Conservation (phyloP, 2,329 filamentous ascomycete genomes). For the Colletotrichum sp. region DNA sequence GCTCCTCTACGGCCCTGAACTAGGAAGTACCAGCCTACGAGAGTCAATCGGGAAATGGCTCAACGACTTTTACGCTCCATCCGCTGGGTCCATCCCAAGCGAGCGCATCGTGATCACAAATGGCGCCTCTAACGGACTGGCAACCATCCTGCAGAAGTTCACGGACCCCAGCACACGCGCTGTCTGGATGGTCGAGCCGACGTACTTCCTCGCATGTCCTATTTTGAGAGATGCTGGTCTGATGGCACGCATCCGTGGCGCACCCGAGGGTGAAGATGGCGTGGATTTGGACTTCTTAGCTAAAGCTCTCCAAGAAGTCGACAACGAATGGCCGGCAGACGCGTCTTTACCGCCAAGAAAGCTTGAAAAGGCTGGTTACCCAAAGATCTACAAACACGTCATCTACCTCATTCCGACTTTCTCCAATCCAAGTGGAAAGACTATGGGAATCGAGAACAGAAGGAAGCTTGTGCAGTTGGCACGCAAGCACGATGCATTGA, state of each 20-base stretch:
- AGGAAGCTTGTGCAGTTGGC: conserved; percentile 74
- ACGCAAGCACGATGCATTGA: conserved; percentile 76
- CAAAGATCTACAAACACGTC: conserved; percentile 84
- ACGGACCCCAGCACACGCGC: conserved; percentile 79
- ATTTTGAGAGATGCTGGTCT: conserved; percentile 50
- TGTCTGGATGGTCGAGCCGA: conserved; percentile 82
- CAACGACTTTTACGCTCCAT: conserved; percentile 57
- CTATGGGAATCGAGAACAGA: conserved; percentile 75
- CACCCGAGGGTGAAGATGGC: conserved; percentile 80
- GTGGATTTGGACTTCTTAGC: conserved; percentile 69
- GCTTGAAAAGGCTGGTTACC: conserved; percentile 38
- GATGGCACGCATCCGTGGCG: conserved; percentile 60
- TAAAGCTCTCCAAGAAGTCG: conserved; percentile 40
- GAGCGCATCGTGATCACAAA: conserved; percentile 80
- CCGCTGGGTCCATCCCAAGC: conserved; percentile 33
- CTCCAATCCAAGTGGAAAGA: conserved; percentile 84
- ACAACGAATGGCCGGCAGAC: background rate
- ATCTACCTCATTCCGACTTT: conserved; percentile 90
- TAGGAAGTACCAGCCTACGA: background rate
- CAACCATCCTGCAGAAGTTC: conserved; percentile 77
- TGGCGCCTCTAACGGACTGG: conserved; percentile 83
- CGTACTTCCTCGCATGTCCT: conserved; percentile 80
- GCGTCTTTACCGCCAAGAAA: background rate
- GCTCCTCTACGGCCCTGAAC: background rate
- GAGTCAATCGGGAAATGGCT: conserved; percentile 71